These are phyloP conservation scores for Senecio squalidus DNA, from an alignment of 140 eudicot species.

Conservation along the genomic window DNA sequence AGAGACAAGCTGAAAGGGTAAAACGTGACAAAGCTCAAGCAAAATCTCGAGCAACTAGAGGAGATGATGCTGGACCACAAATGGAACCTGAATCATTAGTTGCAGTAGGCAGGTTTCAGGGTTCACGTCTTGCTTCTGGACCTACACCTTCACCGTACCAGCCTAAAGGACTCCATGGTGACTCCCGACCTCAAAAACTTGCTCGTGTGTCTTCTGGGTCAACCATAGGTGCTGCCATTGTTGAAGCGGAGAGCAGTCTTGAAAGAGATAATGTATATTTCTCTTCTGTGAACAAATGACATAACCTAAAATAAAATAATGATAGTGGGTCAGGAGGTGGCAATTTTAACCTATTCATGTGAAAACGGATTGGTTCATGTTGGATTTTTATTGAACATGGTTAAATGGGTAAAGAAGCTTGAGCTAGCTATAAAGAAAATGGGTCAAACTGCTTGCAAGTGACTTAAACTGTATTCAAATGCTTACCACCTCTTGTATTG, in stretches of 20 bases:
- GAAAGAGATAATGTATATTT: constrained; percentile 60
- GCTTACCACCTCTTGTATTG: neutral
- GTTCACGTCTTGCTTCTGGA: constrained; percentile 89
- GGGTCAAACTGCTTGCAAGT: neutral
- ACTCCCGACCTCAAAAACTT: constrained; percentile 43
- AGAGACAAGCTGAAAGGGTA: constrained; percentile 86
- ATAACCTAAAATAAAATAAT: neutral
- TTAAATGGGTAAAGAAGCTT: neutral
- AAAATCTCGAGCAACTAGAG: constrained; percentile 49
- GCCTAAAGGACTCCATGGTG: constrained; percentile 31
- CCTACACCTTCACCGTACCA: constrained; percentile 68
- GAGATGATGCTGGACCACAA: constrained; percentile 78
- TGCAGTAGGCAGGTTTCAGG: constrained; percentile 77
- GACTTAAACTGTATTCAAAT: no score
- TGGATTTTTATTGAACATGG: neutral
- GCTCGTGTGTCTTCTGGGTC: constrained; percentile 62
- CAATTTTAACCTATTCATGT: neutral
- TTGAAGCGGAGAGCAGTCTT: constrained; percentile 76
- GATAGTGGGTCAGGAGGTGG: neutral
- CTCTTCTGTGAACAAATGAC: neutral
- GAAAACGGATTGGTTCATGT: neutral
- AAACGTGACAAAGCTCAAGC: constrained; percentile 75
- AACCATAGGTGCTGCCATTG: constrained; percentile 84
- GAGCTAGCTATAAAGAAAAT: neutral
- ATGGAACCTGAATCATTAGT: constrained; percentile 61